Conservation (phyloP, 2,329 filamentous ascomycete species). For the Trichoderma polysporum region DNA sequence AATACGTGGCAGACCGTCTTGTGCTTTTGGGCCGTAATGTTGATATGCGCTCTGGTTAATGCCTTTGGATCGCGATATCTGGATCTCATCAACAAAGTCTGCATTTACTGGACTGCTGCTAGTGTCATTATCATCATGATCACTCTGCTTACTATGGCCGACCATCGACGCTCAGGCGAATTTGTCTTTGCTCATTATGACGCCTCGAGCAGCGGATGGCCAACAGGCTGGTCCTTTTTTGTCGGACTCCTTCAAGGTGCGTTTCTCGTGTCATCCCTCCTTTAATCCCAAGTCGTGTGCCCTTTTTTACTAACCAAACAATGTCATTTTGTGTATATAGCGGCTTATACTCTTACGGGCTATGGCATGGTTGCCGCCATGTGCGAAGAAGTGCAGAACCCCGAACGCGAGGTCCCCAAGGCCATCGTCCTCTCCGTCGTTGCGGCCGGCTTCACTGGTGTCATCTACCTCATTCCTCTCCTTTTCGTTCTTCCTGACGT, state of each 20-base stretch:
- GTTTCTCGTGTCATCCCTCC: not conserved
- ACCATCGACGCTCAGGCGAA: slow-evolving; percentile 60
- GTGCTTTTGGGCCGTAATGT: slow-evolving; percentile 67
- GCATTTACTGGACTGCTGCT: slow-evolving; percentile 70
- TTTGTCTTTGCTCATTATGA: slow-evolving; percentile 70
- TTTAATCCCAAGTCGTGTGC: not conserved
- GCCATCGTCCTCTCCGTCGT: slow-evolving; percentile 67
- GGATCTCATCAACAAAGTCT: slow-evolving; percentile 66
- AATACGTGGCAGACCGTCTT: slow-evolving; percentile 72
- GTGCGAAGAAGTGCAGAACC: slow-evolving; percentile 62
- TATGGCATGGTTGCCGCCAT: slow-evolving; percentile 56
- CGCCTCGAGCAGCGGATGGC: slow-evolving; percentile 68
- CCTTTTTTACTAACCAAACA: not conserved
- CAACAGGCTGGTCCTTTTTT: slow-evolving; percentile 61
- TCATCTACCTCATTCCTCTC: slow-evolving; percentile 66
- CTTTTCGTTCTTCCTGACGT: slow-evolving; percentile 74
- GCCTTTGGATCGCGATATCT: slow-evolving; percentile 60
- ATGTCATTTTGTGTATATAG: slow-evolving; percentile 39
- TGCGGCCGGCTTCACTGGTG: slow-evolving; percentile 64
- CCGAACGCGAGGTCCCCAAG: slow-evolving; percentile 61
- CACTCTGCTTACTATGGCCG: slow-evolving; percentile 64
- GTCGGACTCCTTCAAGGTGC: slow-evolving; percentile 53
- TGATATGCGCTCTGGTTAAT: slow-evolving; percentile 65
- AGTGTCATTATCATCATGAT: slow-evolving; percentile 71
- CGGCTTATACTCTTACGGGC: slow-evolving; percentile 44